phyloP scores from a whole-genome alignment of 352 stramenopile genomes.

The Globisporangium heterothallicum region DNA sequence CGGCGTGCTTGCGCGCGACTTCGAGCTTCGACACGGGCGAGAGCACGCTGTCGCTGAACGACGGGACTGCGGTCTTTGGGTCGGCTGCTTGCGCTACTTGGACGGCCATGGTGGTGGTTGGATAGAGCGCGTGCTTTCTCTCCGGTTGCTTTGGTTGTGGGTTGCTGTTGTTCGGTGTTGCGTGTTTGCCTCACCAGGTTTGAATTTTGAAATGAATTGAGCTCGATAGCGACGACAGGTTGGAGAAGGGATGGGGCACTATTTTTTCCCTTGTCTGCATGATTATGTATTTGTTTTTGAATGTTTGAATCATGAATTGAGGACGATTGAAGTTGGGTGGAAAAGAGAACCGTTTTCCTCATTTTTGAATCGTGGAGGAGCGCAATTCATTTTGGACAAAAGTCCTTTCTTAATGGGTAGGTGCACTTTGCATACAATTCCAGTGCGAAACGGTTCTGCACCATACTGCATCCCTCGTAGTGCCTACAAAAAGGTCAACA shows the following conservation, averaged over 20 bases:
- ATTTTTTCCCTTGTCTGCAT: too few species aligned
- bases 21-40: constrained; percentile 77
- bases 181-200: constrained; percentile 19
- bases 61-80: constrained; percentile 21
- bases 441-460: too few species aligned
- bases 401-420: too few species aligned
- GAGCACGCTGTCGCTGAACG: constrained; percentile 42
- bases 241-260: too few species aligned
- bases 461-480: too few species aligned
- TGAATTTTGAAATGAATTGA: constrained; percentile 18
- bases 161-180: not conserved
- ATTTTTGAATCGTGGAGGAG: too few species aligned
- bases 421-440: too few species aligned
- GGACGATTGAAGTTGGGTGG: constrained; percentile 2
- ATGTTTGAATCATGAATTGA: constrained; percentile 10
- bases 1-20: constrained; percentile 45
- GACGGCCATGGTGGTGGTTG: constrained; percentile 38
- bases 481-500: too few species aligned
- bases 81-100: constrained; percentile 59
- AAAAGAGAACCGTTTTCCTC: too few species aligned
- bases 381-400: too few species aligned
- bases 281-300: constrained; percentile 13
- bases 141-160: constrained; percentile 8
- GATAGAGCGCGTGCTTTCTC: constrained; percentile 18
- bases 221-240: too few species aligned